Conservation (phyloP, 768 basidiomycete species). For the button mushroom (Agaricus bisporus) region DNA sequence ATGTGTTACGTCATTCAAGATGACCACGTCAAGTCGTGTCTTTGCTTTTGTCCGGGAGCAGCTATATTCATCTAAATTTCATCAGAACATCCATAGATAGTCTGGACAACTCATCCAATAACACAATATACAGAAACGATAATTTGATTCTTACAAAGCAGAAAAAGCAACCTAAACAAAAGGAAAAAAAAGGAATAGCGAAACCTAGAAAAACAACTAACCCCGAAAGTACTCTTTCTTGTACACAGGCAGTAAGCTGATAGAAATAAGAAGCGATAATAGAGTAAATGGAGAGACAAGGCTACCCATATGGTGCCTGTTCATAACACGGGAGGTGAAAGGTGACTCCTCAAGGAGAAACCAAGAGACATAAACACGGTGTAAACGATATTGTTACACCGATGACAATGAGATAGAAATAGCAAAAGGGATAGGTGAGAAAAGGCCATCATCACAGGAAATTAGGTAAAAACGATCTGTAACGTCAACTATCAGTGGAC, state of each 20-base stretch:
- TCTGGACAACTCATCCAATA: not conserved
- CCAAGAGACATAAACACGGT: conserved; percentile 4
- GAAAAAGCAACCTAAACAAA: not conserved
- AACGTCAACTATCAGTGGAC: conserved; percentile 8
- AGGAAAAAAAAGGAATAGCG: not conserved
- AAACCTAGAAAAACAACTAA: conserved; percentile 7
- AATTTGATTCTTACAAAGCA: conserved; percentile 4
- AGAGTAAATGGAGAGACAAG: conserved; percentile 7
- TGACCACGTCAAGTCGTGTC: not conserved
- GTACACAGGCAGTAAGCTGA: conserved; percentile 8
- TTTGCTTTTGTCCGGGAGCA: not conserved
- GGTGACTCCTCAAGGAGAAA: conserved; percentile 15
- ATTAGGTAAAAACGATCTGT: conserved; percentile 55
- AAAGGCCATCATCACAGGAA: conserved; percentile 37
- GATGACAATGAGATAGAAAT: not conserved
- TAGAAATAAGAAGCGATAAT: conserved; percentile 7
- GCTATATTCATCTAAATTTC: no score
- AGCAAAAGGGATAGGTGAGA: conserved; percentile 12
- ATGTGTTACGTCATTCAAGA: not conserved
- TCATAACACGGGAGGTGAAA: not conserved
- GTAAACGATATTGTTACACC: not conserved
- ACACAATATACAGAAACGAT: not conserved
- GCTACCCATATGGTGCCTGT: not conserved
- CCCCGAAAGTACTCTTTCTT: conserved; percentile 2
- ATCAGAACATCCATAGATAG: no score